Conservation (phyloP, 2,329 filamentous ascomycete genomes). For the Exophiala aquamarina region DNA sequence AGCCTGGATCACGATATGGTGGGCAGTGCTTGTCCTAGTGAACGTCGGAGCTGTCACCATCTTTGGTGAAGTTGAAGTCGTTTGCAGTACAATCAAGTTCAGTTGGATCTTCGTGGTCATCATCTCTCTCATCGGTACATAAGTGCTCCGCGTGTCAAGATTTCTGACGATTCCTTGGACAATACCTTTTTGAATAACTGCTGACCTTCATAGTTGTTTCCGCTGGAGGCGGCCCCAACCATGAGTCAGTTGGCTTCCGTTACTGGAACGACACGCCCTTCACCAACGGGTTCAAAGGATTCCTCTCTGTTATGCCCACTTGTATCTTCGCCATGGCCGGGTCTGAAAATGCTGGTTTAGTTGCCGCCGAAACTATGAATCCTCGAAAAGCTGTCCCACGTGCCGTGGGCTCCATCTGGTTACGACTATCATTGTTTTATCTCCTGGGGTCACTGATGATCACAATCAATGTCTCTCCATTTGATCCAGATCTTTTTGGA, state of each 20-base stretch:
- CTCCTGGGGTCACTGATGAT: conserved; percentile 46
- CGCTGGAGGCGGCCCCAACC: conserved; percentile 44
- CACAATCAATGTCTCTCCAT: conserved; percentile 45
- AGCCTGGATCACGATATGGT: conserved; percentile 44
- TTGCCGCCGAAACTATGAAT: conserved; percentile 46
- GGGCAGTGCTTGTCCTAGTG: conserved; percentile 35
- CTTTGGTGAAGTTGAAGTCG: conserved; percentile 49
- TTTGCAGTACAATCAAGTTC: conserved; percentile 47
- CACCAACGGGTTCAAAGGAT: conserved; percentile 47
- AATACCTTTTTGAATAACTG: neutral
- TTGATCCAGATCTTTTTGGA: conserved; percentile 43
- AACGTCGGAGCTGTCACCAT: conserved; percentile 45
- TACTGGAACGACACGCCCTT: conserved; percentile 47
- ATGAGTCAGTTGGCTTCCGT: conserved; percentile 42
- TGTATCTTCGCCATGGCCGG: conserved; percentile 43
- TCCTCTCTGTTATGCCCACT: conserved; percentile 37
- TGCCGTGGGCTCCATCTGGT: conserved; percentile 48
- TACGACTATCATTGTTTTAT: conserved; percentile 49
- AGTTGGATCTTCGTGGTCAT: conserved; percentile 51
- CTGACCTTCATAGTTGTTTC: conserved; percentile 37
- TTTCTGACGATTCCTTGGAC: neutral
- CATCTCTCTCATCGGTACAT: conserved; percentile 40
- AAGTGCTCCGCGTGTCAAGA: neutral
- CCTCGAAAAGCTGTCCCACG: conserved; percentile 44
- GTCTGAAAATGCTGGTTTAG: conserved; percentile 47